phyloP scores from a whole-genome alignment of 352 stramenopile genomes.

The Poterioochromonas sp. region DNA sequence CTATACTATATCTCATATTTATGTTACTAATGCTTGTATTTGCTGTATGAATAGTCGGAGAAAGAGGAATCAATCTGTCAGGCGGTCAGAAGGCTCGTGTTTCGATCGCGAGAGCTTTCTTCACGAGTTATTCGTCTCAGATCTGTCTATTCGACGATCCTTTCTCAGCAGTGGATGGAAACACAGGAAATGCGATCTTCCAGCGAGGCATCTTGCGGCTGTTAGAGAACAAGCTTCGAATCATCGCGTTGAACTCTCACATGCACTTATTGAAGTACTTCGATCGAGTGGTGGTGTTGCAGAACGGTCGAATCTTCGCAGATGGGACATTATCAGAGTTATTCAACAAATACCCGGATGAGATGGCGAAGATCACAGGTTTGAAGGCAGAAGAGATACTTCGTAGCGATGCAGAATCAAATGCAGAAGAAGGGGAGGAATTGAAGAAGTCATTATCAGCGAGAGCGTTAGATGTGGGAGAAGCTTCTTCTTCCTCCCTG shows the following conservation, averaged over 20 bases:
- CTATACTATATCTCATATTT: no score
- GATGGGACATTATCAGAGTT: background rate
- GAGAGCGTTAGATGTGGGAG: no score
- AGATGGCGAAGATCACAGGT: slow-evolving; percentile 9
- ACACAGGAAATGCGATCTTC: slow-evolving; percentile 19
- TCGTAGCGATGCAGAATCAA: background rate
- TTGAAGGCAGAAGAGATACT: background rate
- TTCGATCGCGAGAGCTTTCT: slow-evolving; percentile 53
- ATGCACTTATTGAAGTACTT: slow-evolving; percentile 36
- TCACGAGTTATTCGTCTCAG: slow-evolving; percentile 52
- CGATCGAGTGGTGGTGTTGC: slow-evolving; percentile 41
- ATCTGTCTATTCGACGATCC: slow-evolving; percentile 16
- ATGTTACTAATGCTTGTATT: no score
- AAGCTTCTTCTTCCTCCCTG: background rate
- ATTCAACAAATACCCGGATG: background rate
- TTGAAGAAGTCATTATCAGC: no score
- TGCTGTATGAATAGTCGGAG: no score
- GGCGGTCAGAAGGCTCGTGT: slow-evolving; percentile 68
- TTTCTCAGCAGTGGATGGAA: slow-evolving; percentile 22
- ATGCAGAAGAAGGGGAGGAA: background rate
- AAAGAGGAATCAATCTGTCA: slow-evolving; percentile 65
- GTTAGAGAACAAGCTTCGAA: slow-evolving; percentile 36
- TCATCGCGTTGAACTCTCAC: slow-evolving; percentile 41
- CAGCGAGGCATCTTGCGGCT: background rate
- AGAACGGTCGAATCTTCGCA: background rate